These are phyloP conservation scores for Inonotus obliquus DNA, from an alignment of 1,284 basidiomycete species.

Conservation along the genomic window DNA sequence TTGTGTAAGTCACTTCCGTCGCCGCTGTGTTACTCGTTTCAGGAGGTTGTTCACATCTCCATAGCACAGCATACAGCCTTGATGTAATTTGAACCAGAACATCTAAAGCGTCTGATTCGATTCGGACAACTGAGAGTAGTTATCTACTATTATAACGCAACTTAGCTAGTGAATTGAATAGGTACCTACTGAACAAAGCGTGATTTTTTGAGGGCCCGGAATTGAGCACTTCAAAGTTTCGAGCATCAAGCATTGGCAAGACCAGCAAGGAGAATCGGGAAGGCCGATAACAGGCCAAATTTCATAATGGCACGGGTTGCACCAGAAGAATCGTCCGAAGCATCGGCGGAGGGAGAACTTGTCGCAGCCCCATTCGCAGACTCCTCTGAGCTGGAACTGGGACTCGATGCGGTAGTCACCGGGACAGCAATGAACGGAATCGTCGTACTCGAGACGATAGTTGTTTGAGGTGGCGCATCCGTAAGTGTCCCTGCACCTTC, in stretches of 20 bases:
- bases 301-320: background rate
- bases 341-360: background rate
- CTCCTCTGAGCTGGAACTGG: background rate
- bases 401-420: background rate
- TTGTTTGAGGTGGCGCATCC: background rate
- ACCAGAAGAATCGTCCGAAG: background rate
- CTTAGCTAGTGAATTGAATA: background rate
- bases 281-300: background rate
- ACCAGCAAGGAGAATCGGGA: background rate
- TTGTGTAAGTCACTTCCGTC: slow-evolving; percentile 33
- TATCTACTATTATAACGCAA: too few relatives aligned
- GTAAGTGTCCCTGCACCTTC: background rate
- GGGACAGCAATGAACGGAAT: slow-evolving; percentile 1
- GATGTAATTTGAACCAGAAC: background rate
- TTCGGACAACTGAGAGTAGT: background rate
- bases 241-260: background rate
- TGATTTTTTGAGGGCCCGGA: too few relatives aligned
- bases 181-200: too few relatives aligned
- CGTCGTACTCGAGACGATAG: background rate
- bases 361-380: background rate
- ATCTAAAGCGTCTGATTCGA: background rate
- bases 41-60: background rate
- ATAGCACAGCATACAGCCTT: background rate
- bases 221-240: too few relatives aligned
- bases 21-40: background rate